A percentile compares a stretch with the other conserved stretches of the same genome.
These are phyloP conservation scores for Scytalidium sp. DNA, from an alignment of 2,329 filamentous ascomycete species.

Conservation along the genomic window DNA sequence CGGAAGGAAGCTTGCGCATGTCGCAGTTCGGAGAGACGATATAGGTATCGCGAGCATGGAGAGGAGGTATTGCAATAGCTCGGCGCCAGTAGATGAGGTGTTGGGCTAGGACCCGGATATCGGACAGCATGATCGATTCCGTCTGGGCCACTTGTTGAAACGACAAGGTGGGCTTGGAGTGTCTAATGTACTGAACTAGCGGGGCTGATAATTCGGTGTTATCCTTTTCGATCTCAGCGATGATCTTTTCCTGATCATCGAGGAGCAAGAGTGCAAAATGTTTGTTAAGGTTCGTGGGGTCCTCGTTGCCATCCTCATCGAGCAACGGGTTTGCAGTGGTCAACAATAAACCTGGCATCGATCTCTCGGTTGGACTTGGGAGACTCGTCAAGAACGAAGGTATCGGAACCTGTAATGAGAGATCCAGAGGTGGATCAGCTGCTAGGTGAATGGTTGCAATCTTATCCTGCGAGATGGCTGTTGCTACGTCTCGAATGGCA, in stretches of 20 bases:
- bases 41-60: slow-evolving; percentile 87
- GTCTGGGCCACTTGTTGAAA: slow-evolving; percentile 69
- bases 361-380: slow-evolving; percentile 63
- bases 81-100: slow-evolving; percentile 97
- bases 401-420: slow-evolving; percentile 63
- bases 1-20: slow-evolving; percentile 64
- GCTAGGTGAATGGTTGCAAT: slow-evolving; percentile 81
- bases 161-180: slow-evolving; percentile 67
- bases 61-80: slow-evolving; percentile 84
- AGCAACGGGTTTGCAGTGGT: slow-evolving; percentile 80
- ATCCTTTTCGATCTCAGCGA: slow-evolving; percentile 73
- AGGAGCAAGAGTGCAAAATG: slow-evolving; percentile 85
- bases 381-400: slow-evolving; percentile 65
- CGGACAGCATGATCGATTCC: slow-evolving; percentile 70
- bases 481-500: slow-evolving; percentile 79
- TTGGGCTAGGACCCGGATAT: slow-evolving; percentile 83
- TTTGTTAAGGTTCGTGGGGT: slow-evolving; percentile 70
- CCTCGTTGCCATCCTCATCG: slow-evolving; percentile 64
- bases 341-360: slow-evolving; percentile 76
- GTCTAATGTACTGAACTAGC: slow-evolving; percentile 77
- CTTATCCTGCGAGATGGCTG: slow-evolving; percentile 76
- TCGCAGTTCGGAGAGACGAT: slow-evolving; percentile 90
- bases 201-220: slow-evolving; percentile 72
- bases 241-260: slow-evolving; percentile 72
- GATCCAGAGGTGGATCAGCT: slow-evolving; percentile 52